Percentiles rank a stretch among this genome's conserved stretches.
Conservation (phyloP, 139 green algal genomes). For the Parachlorella kessleri region DNA sequence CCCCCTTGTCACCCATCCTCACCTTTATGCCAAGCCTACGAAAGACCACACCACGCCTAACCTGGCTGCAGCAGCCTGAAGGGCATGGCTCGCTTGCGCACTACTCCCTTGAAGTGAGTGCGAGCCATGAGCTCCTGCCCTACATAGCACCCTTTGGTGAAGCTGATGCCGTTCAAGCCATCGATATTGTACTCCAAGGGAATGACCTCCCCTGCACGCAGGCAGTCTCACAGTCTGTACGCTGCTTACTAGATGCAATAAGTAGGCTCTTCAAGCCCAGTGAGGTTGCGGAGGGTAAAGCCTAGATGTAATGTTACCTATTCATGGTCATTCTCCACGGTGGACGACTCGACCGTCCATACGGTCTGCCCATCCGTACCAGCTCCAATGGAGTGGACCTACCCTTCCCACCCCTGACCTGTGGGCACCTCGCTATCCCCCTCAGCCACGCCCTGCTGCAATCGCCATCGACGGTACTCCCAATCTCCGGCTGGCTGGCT, state of each 20-base stretch:
- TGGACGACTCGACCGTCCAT: no score
- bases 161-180: slow-evolving; percentile 85
- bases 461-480: slow-evolving; percentile 62
- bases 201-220: slow-evolving; percentile 66
- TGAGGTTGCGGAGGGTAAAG: no score
- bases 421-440: slow-evolving; percentile 81
- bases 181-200: slow-evolving; percentile 97
- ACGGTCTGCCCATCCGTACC: no score
- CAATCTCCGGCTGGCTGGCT: neutral
- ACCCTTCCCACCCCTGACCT: slow-evolving; percentile 36
- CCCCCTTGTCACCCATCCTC: no score
- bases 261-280: no score
- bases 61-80: slow-evolving; percentile 31
- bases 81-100: slow-evolving; percentile 87
- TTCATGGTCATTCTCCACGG: no score
- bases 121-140: slow-evolving; percentile 90
- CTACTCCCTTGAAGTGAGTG: slow-evolving; percentile 76
- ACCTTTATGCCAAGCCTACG: no score
- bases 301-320: no score
- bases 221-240: no score
- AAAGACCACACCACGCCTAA: no score
- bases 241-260: no score
- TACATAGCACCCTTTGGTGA: slow-evolving; percentile 97
- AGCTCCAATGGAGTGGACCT: neutral
- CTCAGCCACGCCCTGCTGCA: slow-evolving; percentile 83